A percentile compares a stretch with the other conserved stretches of the same genome.
Conservation (phyloP, 2,329 filamentous ascomycete genomes). For the Coleophoma eucalyptorum region DNA sequence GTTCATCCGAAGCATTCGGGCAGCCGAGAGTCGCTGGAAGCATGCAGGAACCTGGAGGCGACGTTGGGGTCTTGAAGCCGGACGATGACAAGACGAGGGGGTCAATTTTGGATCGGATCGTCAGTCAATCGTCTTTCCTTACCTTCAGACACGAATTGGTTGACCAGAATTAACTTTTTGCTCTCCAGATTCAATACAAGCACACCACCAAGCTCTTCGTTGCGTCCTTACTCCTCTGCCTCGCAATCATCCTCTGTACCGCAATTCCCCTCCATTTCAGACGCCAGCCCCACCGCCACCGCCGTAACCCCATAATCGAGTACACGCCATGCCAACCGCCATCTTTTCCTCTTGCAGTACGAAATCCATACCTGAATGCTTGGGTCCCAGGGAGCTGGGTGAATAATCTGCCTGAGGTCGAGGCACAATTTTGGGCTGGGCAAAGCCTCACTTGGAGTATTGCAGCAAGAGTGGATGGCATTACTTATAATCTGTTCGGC, state of each 20-base stretch:
- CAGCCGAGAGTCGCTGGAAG: too few relatives aligned
- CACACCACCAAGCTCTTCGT: background rate
- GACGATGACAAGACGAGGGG: too few relatives aligned
- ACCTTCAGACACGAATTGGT: too few relatives aligned
- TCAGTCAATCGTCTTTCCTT: too few relatives aligned
- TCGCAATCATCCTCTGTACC: background rate
- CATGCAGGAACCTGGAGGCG: too few relatives aligned
- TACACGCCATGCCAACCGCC: background rate
- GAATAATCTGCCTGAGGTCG: conserved; percentile 17
- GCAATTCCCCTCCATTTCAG: background rate
- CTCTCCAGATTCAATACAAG: background rate
- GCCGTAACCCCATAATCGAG: background rate
- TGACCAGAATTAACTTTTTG: background rate
- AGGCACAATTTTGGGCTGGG: conserved; percentile 30
- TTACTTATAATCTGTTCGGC: conserved; percentile 27
- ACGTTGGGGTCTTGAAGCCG: too few relatives aligned
- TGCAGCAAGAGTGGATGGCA: conserved; percentile 26
- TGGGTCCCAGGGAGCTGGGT: conserved; percentile 28
- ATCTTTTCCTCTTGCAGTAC: conserved; percentile 22
- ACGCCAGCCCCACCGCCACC: background rate
- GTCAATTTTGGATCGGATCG: too few relatives aligned
- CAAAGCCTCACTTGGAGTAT: conserved; percentile 28
- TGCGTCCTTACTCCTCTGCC: background rate
- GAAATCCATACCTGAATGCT: conserved; percentile 27
- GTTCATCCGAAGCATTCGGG: too few relatives aligned